A percentile compares a stretch with the other conserved stretches of the same genome.
Evolutionary conservation across 164 flowering plant genomes (phyloP).

Genomic region (Annona cherimola): DNA sequence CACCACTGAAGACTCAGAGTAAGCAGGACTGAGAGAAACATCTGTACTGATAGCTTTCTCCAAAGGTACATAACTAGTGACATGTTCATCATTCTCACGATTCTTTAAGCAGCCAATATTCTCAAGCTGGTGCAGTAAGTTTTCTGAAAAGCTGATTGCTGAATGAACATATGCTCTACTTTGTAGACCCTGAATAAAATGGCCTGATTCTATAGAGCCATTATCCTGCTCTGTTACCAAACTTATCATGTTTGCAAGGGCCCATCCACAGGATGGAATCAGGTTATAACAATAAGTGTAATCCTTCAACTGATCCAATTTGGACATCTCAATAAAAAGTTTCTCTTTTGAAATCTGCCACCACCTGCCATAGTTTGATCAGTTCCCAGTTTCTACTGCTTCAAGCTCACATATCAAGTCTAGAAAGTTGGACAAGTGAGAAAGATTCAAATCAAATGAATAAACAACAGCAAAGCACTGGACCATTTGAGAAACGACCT

Average conservation of each 20-base stretch:
- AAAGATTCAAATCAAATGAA: background rate
- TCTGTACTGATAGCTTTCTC: slow-evolving; percentile 11
- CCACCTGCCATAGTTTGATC: slow-evolving; percentile 92
- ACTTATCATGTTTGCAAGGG: slow-evolving; percentile 72
- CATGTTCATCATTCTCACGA: slow-evolving; percentile 28
- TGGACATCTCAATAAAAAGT: slow-evolving; percentile 48
- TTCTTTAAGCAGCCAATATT: slow-evolving; percentile 28
- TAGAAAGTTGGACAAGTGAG: background rate
- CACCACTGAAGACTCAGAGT: slow-evolving; percentile 26
- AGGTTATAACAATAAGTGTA: slow-evolving; percentile 13
- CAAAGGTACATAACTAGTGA: slow-evolving; percentile 20
- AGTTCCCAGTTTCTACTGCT: slow-evolving; percentile 35
- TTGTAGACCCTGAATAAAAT: slow-evolving; percentile 42
- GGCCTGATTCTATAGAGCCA: slow-evolving; percentile 29
- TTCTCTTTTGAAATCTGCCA: slow-evolving; percentile 73
- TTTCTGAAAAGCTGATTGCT: slow-evolving; percentile 48
- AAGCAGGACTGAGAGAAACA: slow-evolving; percentile 20
- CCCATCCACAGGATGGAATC: slow-evolving; percentile 80
- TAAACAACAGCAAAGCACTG: background rate
- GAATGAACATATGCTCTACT: slow-evolving; percentile 50
- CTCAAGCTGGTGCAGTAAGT: slow-evolving; percentile 44
- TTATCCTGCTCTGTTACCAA: slow-evolving; percentile 49
- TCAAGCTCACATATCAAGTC: background rate
- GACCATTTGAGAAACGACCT: no score
- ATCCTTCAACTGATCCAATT: slow-evolving; percentile 34